Evolutionary conservation across 257 asterid genomes (phyloP).

Genomic region (Solanum sejunctum): DNA sequence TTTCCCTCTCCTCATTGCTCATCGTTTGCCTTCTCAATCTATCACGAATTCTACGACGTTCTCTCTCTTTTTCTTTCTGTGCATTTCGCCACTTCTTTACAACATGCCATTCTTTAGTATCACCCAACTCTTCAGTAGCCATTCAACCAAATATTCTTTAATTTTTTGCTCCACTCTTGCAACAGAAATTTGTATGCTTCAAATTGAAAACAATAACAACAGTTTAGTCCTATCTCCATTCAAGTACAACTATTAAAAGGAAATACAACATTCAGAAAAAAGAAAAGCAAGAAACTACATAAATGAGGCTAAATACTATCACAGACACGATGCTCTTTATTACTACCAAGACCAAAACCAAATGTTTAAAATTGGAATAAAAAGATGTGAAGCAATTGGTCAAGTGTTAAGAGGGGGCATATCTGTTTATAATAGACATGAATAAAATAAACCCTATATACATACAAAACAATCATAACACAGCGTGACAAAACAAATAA

Average conservation of each 20-base stretch:
- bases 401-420: background rate
- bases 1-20: conserved; percentile 31
- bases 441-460: background rate
- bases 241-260: too few species aligned
- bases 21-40: conserved; percentile 29
- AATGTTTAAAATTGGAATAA: background rate
- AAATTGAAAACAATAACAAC: background rate
- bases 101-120: conserved; percentile 8
- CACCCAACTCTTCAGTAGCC: conserved; percentile 9
- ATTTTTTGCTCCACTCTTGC: background rate
- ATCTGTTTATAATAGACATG: background rate
- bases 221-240: too few species aligned
- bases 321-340: too few species aligned
- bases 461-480: background rate
- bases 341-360: too few species aligned
- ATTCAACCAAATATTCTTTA: background rate
- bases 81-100: background rate
- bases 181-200: background rate
- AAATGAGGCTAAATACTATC: too few species aligned
- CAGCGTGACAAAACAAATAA: too few species aligned
- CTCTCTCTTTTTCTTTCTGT: conserved; percentile 30
- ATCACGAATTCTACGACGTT: conserved; percentile 20
- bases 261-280: too few species aligned
- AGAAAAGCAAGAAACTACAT: too few species aligned
- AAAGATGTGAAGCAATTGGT: background rate